These are phyloP conservation scores for Forsythia viridissima DNA, from an alignment of 257 asterid genomes.

Conservation along the genomic window DNA sequence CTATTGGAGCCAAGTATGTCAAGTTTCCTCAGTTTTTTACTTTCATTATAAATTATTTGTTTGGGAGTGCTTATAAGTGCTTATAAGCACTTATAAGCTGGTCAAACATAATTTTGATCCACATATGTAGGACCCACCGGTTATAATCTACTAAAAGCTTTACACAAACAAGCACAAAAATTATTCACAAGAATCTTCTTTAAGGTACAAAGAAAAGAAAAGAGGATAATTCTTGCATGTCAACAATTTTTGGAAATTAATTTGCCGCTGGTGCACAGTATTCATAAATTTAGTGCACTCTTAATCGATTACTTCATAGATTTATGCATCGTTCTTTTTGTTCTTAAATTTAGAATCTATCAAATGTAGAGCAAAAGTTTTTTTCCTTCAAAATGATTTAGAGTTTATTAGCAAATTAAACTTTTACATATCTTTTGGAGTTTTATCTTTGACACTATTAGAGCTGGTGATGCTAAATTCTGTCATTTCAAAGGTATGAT, in stretches of 20 bases:
- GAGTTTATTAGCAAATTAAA: not conserved
- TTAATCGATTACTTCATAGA: too few species aligned
- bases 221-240: not conserved
- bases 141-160: too few species aligned
- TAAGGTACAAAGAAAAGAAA: not conserved
- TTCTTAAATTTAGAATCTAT: too few species aligned
- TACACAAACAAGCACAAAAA: too few species aligned
- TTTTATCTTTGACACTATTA: not conserved
- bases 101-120: too few species aligned
- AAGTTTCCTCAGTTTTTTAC: slow-evolving; percentile 12
- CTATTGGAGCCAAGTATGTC: slow-evolving; percentile 79
- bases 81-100: too few species aligned
- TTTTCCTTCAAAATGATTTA: not conserved
- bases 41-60: not conserved
- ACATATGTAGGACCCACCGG: too few species aligned
- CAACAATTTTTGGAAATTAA: not conserved
- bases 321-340: too few species aligned
- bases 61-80: too few species aligned
- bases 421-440: not conserved
- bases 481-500: not conserved
- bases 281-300: not conserved
- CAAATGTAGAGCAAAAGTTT: not conserved
- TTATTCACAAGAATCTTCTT: not conserved
- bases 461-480: not conserved
- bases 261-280: not conserved